Base-by-base conservation (phyloP, 345 rosid species). In the Sisymbrium irio region DNA sequence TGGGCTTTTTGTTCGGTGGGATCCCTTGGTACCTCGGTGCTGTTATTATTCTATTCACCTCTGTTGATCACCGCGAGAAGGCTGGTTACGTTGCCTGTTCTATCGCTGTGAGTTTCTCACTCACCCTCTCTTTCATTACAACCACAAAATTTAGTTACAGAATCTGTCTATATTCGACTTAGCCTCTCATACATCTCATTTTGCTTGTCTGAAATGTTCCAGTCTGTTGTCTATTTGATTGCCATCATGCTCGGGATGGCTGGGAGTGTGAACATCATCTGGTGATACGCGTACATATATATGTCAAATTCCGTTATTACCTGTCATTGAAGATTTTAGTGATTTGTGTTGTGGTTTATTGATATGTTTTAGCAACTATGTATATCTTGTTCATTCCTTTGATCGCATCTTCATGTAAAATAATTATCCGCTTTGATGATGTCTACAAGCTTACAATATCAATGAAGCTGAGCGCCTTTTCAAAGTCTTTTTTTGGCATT, bases 21-120 rank as follows among this genome's bases (percentile, higher is more conserved):
- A 68, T 90, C 46, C 96, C 98, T 6, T 93, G 98, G 98, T 87
- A 93, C 54, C 57, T 87, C 27, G 98, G 96, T 54, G 78, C 93
- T 35, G 79, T 86, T 63, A 69, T 93, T 53, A 77, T 85, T 30
- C 81, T 90, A 3, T 84, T 81, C 72, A 71, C 80, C 11, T 82
- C 57, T 39, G 83, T 86, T 57, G 96, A 90, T 80, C 69, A 86
- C 67, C 85, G 89, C 68, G 97, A 93, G 67, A 93, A 93, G 73
- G 90, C 97, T 15, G 98, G 97, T 71, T 87, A 90, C 61, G 77
- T 87, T 33, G 93, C 98, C 6, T 93, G 97, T 75, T 79, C 84
- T 44, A 81, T 93, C 40, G 97, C 89, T 9, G 98, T 89, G 58
- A 86, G 97, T 81, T 17, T 64, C 41, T 10, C 5, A 69, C 14